Evolutionary conservation across 345 rosid genomes (phyloP).

Genomic region (Cardiospermum halicacabum): DNA sequence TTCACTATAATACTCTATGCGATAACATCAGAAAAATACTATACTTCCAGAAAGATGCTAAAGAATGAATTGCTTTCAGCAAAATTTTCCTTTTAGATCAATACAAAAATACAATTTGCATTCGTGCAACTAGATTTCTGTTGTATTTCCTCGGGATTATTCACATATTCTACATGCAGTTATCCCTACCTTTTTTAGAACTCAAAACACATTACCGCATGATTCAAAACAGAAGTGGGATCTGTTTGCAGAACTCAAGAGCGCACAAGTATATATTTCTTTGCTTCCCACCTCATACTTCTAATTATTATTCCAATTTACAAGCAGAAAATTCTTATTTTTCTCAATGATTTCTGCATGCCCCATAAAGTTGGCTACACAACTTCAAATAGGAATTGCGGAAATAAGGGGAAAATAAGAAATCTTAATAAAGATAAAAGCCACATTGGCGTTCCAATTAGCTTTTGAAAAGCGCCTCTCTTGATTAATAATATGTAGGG

Average conservation of each 20-base stretch:
- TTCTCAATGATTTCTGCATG: not conserved
- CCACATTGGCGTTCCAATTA: not conserved
- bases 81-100: not conserved
- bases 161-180: not conserved
- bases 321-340: not conserved
- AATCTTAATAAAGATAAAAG: not conserved
- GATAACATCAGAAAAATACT: not conserved
- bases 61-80: not conserved
- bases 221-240: not conserved
- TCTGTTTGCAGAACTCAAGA: not conserved
- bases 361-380: not conserved
- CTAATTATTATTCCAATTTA: not conserved
- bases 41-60: not conserved
- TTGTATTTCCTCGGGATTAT: not conserved
- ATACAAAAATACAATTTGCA: not conserved
- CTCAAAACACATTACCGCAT: not conserved
- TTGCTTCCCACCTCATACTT: not conserved
- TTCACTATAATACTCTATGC: not conserved
- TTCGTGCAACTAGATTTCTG: not conserved
- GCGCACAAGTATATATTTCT: not conserved
- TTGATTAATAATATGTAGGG: not conserved
- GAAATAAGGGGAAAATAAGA: no score
- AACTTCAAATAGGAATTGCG: not conserved
- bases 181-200: not conserved
- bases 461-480: not conserved